Conservation (phyloP, 805 yeast species). For the Huiozyma sinensis region DNA sequence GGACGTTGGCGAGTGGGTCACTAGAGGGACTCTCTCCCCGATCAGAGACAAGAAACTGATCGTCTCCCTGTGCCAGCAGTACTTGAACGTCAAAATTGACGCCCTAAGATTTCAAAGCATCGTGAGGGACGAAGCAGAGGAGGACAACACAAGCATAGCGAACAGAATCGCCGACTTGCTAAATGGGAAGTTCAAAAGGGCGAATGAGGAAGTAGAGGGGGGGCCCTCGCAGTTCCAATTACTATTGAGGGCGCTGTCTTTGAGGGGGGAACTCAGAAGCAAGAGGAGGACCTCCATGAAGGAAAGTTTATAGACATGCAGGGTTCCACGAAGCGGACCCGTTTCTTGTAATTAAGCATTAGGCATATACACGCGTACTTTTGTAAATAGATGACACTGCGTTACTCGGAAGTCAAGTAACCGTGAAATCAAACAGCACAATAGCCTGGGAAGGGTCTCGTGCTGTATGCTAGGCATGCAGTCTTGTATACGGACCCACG, state of each 20-base stretch:
- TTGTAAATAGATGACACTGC: no score
- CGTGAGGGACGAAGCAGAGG: slow-evolving; percentile 1
- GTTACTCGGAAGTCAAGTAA: no score
- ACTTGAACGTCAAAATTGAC: slow-evolving; percentile 17
- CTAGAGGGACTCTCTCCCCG: slow-evolving; percentile 20
- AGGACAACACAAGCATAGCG: slow-evolving; percentile 2
- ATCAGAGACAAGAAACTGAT: slow-evolving; percentile 12
- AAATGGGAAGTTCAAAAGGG: not conserved
- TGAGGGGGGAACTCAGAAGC: slow-evolving; percentile 10
- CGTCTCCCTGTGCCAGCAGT: slow-evolving; percentile 11
- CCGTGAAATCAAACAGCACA: no score
- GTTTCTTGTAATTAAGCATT: no score
- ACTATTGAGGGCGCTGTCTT: slow-evolving; percentile 18
- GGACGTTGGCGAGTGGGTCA: slow-evolving; percentile 29
- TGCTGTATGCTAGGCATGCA: no score
- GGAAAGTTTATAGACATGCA: no score
- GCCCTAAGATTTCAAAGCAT: slow-evolving; percentile 18
- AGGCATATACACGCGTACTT: no score
- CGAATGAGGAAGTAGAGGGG: not conserved
- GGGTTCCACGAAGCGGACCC: no score
- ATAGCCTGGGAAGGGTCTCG: no score
- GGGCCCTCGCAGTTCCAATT: slow-evolving; percentile 9
- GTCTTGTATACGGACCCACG: no score
- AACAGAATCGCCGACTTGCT: slow-evolving; percentile 8
- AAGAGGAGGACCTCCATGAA: not conserved